phyloP scores from a whole-genome alignment of 768 basidiomycete species.

The Hydnomerulius pinastri region DNA sequence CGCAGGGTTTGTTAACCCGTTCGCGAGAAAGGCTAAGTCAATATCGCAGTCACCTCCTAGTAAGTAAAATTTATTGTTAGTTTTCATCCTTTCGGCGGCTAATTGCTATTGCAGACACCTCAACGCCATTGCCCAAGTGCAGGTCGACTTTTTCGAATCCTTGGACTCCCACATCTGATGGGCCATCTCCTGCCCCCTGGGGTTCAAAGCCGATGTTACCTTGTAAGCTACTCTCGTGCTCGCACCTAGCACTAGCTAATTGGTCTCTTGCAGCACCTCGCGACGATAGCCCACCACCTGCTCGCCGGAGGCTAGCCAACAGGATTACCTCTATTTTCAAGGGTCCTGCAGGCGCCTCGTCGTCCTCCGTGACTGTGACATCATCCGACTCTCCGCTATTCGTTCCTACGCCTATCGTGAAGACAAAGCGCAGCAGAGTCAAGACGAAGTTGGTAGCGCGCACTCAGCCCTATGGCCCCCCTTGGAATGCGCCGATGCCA shows the following conservation, averaged over 20 bases:
- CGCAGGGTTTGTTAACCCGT: conserved; percentile 16
- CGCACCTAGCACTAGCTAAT: not conserved
- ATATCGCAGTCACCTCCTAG: conserved; percentile 16
- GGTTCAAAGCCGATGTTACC: not conserved
- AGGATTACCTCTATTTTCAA: conserved; percentile 29
- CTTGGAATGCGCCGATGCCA: conserved; percentile 37
- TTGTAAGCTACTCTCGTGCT: not conserved
- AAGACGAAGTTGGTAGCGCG: conserved; percentile 29
- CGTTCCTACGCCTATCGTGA: conserved; percentile 9
- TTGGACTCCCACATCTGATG: not conserved
- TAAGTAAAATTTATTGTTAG: conserved; percentile 3
- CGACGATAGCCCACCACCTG: not conserved
- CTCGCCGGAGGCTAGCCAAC: conserved; percentile 10
- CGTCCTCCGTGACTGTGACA: conserved; percentile 10
- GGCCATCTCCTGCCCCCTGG: not conserved
- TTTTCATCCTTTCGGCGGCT: not conserved
- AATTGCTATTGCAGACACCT: conserved; percentile 5
- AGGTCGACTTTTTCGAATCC: not conserved
- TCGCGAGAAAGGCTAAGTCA: conserved; percentile 17
- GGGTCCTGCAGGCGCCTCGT: conserved; percentile 13
- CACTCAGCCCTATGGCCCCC: conserved; percentile 40
- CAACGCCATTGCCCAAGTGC: not conserved
- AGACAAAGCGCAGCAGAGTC: conserved; percentile 17
- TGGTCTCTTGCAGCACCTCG: not conserved
- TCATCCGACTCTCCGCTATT: not conserved